Evolutionary conservation across 2,329 filamentous ascomycete genomes (phyloP).

Genomic region (Epichloe aotearoae): DNA sequence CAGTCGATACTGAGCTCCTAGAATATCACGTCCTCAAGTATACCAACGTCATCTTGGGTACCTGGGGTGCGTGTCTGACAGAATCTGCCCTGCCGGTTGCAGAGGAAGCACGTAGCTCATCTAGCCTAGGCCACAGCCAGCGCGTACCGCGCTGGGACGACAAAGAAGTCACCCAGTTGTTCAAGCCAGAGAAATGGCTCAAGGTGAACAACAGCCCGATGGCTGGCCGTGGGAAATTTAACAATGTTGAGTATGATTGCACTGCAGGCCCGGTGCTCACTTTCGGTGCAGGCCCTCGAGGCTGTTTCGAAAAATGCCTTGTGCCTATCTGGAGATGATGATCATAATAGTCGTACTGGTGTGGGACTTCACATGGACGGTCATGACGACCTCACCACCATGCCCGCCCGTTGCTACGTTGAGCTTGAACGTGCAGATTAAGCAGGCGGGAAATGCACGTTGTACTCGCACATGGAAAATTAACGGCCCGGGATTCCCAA

Average conservation of each 20-base stretch:
- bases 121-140: constrained; percentile 7
- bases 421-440: background rate
- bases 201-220: constrained; percentile 4
- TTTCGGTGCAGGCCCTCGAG: constrained; percentile 13
- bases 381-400: background rate
- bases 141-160: constrained; percentile 16
- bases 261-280: constrained; percentile 5
- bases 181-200: constrained; percentile 25
- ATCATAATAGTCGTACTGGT: constrained; percentile 12
- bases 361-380: constrained; percentile 12
- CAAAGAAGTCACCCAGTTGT: constrained; percentile 14
- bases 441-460: background rate
- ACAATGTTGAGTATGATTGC: background rate
- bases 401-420: background rate
- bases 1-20: constrained; percentile 19
- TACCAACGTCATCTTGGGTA: constrained; percentile 16
- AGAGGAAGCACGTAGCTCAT: constrained; percentile 8
- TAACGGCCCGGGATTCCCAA: background rate
- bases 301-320: constrained; percentile 16
- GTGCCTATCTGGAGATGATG: constrained; percentile 18
- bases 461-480: background rate
- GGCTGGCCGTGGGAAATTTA: background rate
- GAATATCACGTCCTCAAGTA: constrained; percentile 21
- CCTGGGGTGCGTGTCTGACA: constrained; percentile 13
- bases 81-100: background rate